Evolutionary conservation across 805 yeast species (phyloP).

Genomic region (Blastobotrys chiropterorum): DNA sequence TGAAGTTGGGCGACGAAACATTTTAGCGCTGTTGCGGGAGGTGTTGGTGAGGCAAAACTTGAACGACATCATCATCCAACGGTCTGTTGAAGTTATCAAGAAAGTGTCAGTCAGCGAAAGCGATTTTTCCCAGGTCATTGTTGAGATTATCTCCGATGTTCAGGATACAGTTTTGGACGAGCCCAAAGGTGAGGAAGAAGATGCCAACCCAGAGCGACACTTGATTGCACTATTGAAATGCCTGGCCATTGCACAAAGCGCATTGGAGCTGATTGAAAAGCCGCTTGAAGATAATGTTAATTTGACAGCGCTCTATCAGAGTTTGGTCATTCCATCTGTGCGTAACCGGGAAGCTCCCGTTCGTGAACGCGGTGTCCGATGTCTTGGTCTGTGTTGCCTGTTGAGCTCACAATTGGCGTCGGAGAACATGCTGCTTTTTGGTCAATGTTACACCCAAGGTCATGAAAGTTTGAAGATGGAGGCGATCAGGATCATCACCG

Average conservation of each 20-base stretch:
- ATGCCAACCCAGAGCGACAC: constrained; percentile 18
- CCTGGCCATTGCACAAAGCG: constrained; percentile 58
- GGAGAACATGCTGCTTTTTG: constrained; percentile 57
- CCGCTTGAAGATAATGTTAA: constrained; percentile 61
- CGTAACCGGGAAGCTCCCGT: constrained; percentile 49
- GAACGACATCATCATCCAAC: constrained; percentile 46
- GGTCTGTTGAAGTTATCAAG: constrained; percentile 58
- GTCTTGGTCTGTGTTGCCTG: constrained; percentile 75
- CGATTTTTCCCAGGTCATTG: constrained; percentile 76
- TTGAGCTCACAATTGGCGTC: constrained; percentile 59
- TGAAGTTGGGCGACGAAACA: constrained; percentile 79
- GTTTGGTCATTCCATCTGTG: constrained; percentile 75
- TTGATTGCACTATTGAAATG: constrained; percentile 43
- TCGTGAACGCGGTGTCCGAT: constrained; percentile 59
- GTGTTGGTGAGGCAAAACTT: constrained; percentile 45
- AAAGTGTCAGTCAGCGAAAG: constrained; percentile 70
- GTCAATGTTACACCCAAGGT: constrained; percentile 62
- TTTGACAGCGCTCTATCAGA: constrained; percentile 61
- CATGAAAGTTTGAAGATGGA: constrained; percentile 55
- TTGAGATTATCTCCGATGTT: constrained; percentile 82
- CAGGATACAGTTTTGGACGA: constrained; percentile 52
- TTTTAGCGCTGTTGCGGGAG: constrained; percentile 51
- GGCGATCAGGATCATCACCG: constrained; percentile 67
- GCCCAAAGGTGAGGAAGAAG: constrained; percentile 22
- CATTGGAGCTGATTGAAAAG: constrained; percentile 60